Conservation (phyloP, 2,329 filamentous ascomycete genomes). For the Fusarium globosum region DNA sequence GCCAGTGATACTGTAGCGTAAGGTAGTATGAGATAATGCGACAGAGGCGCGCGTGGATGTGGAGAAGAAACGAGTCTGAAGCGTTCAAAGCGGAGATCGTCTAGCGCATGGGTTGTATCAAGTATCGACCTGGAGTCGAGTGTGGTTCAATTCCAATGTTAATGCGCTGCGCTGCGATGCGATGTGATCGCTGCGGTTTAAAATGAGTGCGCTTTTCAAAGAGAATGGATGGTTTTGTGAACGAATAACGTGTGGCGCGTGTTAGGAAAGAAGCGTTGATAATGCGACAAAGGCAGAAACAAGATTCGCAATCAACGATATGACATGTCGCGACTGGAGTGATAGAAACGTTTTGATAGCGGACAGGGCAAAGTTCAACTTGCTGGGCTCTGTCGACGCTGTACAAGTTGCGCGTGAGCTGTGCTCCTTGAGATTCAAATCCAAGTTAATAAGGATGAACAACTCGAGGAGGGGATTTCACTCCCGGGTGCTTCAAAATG, state of each 20-base stretch:
- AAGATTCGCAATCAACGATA: constrained; percentile 9
- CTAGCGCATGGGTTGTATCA: constrained; percentile 30
- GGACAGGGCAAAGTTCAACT: constrained; percentile 4
- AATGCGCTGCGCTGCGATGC: constrained; percentile 27
- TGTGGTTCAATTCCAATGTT: constrained; percentile 29
- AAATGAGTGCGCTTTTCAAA: constrained; percentile 16
- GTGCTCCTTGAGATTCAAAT: constrained; percentile 9
- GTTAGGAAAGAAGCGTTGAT: neutral
- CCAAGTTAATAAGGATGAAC: constrained; percentile 1
- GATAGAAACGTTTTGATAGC: neutral
- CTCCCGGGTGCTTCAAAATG: constrained; percentile 7
- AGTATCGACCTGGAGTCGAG: constrained; percentile 25
- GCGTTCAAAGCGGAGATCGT: constrained; percentile 35
- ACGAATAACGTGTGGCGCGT: constrained; percentile 2
- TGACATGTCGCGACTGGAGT: constrained; percentile 12
- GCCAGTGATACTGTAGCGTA: constrained; percentile 30
- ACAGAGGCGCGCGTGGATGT: constrained; percentile 43
- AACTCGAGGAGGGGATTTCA: neutral
- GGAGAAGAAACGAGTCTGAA: constrained; percentile 42
- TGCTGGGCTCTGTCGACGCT: constrained; percentile 19
- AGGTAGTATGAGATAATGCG: constrained; percentile 40
- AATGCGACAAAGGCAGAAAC: constrained; percentile 6
- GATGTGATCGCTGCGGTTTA: constrained; percentile 20
- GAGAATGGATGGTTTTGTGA: neutral
- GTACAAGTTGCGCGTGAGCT: constrained; percentile 21